These are phyloP conservation scores for Xerophyta viscosa DNA, from an alignment of 106 monocot species.

Conservation along the genomic window DNA sequence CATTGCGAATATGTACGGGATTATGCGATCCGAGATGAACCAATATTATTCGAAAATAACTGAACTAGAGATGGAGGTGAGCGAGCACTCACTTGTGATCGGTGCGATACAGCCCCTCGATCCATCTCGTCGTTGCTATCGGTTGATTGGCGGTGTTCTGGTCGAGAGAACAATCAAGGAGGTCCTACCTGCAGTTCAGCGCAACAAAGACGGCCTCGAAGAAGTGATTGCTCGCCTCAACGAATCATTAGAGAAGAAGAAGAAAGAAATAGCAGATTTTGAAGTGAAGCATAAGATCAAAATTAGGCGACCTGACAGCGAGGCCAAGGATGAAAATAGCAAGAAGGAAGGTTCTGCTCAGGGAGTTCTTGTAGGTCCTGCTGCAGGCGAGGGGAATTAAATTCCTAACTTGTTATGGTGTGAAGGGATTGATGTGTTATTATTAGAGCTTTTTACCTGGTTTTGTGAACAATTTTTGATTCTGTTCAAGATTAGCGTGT, in stretches of 20 bases:
- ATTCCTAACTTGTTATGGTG: too few relatives aligned
- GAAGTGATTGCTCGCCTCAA: conserved; percentile 76
- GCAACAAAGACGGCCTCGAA: conserved; percentile 85
- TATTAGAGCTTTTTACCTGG: too few relatives aligned
- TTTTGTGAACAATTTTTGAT: too few relatives aligned
- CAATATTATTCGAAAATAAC: conserved; percentile 90
- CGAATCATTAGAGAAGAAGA: conserved; percentile 89
- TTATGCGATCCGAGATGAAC: conserved; percentile 71
- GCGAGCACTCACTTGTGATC: conserved; percentile 83
- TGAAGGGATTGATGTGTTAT: too few relatives aligned
- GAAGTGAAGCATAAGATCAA: conserved; percentile 95
- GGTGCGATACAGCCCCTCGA: conserved; percentile 79
- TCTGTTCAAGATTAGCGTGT: too few relatives aligned
- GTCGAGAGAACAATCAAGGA: conserved; percentile 86
- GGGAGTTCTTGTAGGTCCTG: conserved; percentile 88
- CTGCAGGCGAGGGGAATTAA: conserved; percentile 5
- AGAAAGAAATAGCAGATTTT: conserved; percentile 81
- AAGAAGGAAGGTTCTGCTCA: conserved; percentile 74
- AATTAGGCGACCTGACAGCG: conserved; percentile 47
- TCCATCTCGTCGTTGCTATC: conserved; percentile 72
- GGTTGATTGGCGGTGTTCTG: conserved; percentile 88
- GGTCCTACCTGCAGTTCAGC: conserved; percentile 79
- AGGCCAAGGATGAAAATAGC: conserved; percentile 29
- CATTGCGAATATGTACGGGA: conserved; percentile 56
- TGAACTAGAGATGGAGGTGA: conserved; percentile 89